Evolutionary conservation across 331 rosid genomes (phyloP).

Genomic region (Malus hybrid): DNA sequence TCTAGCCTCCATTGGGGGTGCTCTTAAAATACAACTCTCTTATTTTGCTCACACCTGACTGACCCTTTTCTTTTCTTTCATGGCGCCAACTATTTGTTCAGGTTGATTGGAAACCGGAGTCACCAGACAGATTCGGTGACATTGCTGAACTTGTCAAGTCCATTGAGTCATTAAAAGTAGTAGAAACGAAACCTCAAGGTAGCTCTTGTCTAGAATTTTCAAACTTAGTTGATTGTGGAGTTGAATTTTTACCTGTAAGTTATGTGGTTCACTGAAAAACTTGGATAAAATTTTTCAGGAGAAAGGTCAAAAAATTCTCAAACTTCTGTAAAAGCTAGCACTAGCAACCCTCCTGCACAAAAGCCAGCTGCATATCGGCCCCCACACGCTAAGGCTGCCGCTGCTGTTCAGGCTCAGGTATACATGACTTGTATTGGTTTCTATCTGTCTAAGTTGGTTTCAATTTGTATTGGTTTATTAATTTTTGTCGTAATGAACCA

Average conservation of each 20-base stretch:
- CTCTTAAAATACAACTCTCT: background rate
- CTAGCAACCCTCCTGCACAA: conserved; percentile 44
- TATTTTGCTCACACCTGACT: background rate
- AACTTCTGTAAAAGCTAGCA: conserved; percentile 30
- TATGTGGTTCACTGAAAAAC: conserved; percentile 10
- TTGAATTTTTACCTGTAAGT: background rate
- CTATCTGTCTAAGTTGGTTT: background rate
- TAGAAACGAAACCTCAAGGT: conserved; percentile 68
- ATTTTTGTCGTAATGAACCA: background rate
- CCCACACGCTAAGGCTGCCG: conserved; percentile 81
- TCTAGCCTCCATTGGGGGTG: no score
- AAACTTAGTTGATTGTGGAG: background rate
- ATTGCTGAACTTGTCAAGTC: conserved; percentile 55
- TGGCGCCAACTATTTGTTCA: conserved; percentile 24
- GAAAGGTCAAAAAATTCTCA: conserved; percentile 47
- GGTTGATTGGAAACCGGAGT: conserved; percentile 95
- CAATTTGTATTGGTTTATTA: no score
- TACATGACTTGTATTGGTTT: background rate
- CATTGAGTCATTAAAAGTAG: conserved; percentile 45
- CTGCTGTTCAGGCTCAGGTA: conserved; percentile 86
- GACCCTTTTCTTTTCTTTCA: background rate
- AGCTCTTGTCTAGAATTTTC: background rate
- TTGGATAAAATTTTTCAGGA: conserved; percentile 36
- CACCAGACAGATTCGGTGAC: conserved; percentile 59
- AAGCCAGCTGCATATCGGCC: conserved; percentile 96